These are phyloP conservation scores for Ascochyta koolunga DNA, from an alignment of 2,329 filamentous ascomycete species.

Conservation along the genomic window DNA sequence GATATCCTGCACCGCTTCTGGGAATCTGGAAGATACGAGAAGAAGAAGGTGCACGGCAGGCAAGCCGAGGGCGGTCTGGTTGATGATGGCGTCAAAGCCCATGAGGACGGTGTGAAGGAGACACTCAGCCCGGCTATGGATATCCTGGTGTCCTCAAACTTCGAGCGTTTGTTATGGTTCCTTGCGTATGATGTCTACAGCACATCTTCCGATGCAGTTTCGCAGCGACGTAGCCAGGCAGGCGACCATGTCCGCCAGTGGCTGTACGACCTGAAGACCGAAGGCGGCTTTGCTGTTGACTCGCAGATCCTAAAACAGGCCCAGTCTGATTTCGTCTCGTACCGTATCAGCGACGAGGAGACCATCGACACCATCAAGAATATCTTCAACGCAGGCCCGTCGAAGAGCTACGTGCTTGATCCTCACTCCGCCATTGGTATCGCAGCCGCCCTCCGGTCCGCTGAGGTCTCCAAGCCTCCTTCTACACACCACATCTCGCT, in stretches of 20 bases:
- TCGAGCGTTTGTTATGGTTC: constrained; percentile 95
- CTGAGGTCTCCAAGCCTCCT: constrained; percentile 57
- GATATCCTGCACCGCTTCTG: constrained; percentile 97
- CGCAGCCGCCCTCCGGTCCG: constrained; percentile 73
- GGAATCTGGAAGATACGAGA: constrained; percentile 88
- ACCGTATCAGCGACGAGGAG: constrained; percentile 66
- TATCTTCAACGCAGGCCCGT: constrained; percentile 57
- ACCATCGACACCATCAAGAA: constrained; percentile 56
- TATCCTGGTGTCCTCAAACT: constrained; percentile 94
- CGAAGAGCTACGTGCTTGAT: constrained; percentile 76
- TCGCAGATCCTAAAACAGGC: constrained; percentile 73
- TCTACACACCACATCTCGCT: constrained; percentile 75
- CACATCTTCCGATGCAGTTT: constrained; percentile 48
- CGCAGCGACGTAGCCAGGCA: constrained; percentile 56
- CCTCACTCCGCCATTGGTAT: constrained; percentile 92
- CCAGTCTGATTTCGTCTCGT: constrained; percentile 78
- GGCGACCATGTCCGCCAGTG: constrained; percentile 79
- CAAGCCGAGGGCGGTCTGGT: constrained; percentile 62
- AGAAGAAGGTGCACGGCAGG: constrained; percentile 68
- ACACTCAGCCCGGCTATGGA: constrained; percentile 97
- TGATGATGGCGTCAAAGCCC: constrained; percentile 65
- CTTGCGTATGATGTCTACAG: constrained; percentile 67
- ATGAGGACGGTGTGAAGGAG: constrained; percentile 79
- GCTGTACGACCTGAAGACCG: constrained; percentile 79
- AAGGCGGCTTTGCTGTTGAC: constrained; percentile 83